phyloP scores from a whole-genome alignment of 495 filamentous ascomycete genomes.

The Immersiella caudata region DNA sequence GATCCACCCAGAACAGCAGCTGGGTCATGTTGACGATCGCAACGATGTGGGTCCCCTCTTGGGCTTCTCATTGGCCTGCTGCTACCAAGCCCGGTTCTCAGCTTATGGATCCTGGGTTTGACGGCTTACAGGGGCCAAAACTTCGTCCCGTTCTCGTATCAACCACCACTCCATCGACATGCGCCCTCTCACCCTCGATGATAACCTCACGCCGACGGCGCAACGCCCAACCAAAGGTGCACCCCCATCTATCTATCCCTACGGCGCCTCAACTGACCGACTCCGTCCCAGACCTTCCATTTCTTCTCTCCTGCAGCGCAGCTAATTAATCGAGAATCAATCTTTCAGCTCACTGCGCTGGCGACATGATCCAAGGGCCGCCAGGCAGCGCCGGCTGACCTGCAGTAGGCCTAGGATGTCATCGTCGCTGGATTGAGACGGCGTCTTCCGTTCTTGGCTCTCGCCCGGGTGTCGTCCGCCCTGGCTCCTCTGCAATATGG shows the following conservation, averaged over 20 bases:
- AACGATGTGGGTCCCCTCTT: no score
- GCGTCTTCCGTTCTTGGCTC: background rate
- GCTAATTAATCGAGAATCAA: background rate
- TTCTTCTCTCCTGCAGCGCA: background rate
- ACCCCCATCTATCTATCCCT: background rate
- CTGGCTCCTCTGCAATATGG: background rate
- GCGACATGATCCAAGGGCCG: background rate
- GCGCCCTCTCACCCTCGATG: background rate
- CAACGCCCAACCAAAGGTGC: background rate
- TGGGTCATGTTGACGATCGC: no score
- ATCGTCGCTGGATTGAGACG: background rate
- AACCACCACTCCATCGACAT: background rate
- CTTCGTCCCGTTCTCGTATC: background rate
- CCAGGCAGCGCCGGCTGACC: background rate
- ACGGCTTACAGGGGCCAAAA: background rate
- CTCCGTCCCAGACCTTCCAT: background rate
- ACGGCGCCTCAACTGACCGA: background rate
- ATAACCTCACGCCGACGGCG: background rate
- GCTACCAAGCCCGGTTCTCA: background rate
- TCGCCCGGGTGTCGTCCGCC: background rate
- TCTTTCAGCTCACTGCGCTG: background rate
- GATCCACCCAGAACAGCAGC: background rate
- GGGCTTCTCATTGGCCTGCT: no score
- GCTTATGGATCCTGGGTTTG: background rate
- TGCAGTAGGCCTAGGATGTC: background rate